Evolutionary conservation across 495 filamentous ascomycete species (phyloP).

Genomic region (Cenococcum geophilum): DNA sequence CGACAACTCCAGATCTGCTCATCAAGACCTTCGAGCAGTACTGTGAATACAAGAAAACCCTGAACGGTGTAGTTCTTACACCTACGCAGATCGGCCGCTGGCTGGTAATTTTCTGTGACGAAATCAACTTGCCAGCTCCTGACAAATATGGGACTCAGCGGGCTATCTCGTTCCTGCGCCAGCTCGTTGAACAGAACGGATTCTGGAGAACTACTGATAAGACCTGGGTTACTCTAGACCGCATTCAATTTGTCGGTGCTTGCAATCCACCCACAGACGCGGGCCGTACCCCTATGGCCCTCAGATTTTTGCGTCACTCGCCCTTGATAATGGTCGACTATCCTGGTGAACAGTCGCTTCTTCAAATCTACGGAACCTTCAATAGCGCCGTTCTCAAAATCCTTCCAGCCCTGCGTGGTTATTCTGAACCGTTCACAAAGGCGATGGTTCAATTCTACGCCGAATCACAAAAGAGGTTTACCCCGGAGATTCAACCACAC

Average conservation of each 20-base stretch:
- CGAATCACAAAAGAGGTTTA: conserved; percentile 89
- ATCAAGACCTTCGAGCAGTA: conserved; percentile 99
- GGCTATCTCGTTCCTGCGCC: conserved; percentile 91
- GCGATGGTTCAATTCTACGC: conserved; percentile 96
- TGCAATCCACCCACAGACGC: conserved; percentile 99
- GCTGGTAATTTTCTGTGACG: conserved; percentile 98
- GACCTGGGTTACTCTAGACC: conserved; percentile 93
- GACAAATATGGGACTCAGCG: conserved; percentile 97
- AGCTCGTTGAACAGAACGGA: conserved; percentile 96
- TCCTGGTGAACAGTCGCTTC: conserved; percentile 86
- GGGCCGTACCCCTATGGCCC: conserved; percentile 87
- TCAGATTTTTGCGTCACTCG: conserved; percentile 88
- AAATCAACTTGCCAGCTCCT: conserved; percentile 97
- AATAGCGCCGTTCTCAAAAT: conserved; percentile 95
- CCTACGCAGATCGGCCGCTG: conserved; percentile 95
- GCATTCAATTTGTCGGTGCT: conserved; percentile 97
- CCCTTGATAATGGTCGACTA: conserved; percentile 99
- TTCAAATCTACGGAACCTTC: conserved; percentile 98
- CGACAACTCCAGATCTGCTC: conserved; percentile 92
- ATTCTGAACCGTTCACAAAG: conserved; percentile 88
- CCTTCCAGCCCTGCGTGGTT: conserved; percentile 87
- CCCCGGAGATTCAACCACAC: conserved; percentile 91
- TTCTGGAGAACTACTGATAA: conserved; percentile 98
- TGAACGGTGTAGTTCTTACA: conserved; percentile 92
- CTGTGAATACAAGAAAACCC: conserved; percentile 97